Evolutionary conservation across 805 yeast genomes (phyloP).

Genomic region (Saccharomycopsis capsularis): DNA sequence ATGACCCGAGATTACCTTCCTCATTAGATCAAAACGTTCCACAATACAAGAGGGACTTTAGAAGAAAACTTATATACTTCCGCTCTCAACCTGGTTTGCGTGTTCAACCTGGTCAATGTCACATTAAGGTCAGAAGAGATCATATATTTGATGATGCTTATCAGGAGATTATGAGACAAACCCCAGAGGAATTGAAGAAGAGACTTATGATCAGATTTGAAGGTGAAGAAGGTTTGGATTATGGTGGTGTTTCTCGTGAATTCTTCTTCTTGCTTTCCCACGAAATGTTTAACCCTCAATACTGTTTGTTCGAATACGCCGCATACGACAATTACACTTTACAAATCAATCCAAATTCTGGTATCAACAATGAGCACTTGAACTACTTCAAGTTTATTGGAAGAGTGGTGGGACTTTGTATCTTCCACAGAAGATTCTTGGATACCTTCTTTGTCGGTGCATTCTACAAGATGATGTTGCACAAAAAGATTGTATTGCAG

Average conservation of each 20-base stretch:
- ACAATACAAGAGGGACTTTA: conserved; percentile 96
- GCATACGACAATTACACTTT: conserved; percentile 97
- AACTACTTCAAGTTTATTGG: conserved; percentile 98
- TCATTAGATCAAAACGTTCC: conserved; percentile 97
- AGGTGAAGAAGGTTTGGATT: conserved; percentile 98
- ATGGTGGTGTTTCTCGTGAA: conserved; percentile 99
- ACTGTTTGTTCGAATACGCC: conserved; percentile 94
- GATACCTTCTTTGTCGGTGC: conserved; percentile 99
- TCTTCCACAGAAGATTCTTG: conserved; percentile 94
- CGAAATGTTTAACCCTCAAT: conserved; percentile 98
- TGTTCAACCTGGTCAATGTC: conserved; percentile 97
- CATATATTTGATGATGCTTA: conserved; percentile 96
- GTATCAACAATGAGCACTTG: conserved; percentile 95
- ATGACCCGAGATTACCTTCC: conserved; percentile 97
- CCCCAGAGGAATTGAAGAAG: conserved; percentile 97
- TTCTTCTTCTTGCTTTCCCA: conserved; percentile 94
- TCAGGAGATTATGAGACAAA: conserved; percentile 97
- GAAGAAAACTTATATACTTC: conserved; percentile 95
- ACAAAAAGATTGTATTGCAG: conserved; percentile 87
- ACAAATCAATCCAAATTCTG: conserved; percentile 96
- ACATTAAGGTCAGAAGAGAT: conserved; percentile 93
- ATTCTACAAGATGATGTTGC: conserved; percentile 93
- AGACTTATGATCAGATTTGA: conserved; percentile 97
- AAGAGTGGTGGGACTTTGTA: conserved; percentile 95
- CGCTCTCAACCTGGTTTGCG: conserved; percentile 97